Conservation (phyloP, 192 early-diverging fungal genomes). For the Gonapodya sp. region DNA sequence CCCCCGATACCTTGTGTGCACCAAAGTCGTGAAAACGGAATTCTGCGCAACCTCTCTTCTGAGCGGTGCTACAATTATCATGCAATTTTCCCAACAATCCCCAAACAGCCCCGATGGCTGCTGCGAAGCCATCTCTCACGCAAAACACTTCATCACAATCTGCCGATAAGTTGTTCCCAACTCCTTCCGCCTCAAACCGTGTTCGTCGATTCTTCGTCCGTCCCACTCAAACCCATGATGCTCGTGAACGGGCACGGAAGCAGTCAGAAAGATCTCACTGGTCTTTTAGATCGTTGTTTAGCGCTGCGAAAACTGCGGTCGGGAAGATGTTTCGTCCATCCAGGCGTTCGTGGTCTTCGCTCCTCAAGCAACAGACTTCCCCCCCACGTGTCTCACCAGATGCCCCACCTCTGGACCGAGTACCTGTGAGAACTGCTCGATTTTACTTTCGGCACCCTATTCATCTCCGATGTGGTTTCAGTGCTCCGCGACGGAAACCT, state of each 20-base stretch:
- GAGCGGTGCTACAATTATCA: background rate
- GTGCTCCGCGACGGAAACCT: background rate
- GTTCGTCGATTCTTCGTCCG: background rate
- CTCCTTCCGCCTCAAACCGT: conserved; percentile 3
- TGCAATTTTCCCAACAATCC: conserved; percentile 2
- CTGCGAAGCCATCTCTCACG: conserved; percentile 1
- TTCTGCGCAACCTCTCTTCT: background rate
- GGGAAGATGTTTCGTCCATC: conserved; percentile 1
- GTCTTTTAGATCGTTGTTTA: background rate
- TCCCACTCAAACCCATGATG: background rate
- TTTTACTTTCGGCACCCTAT: background rate
- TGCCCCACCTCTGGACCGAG: background rate
- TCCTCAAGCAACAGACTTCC: background rate
- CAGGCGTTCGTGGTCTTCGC: background rate
- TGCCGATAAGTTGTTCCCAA: background rate
- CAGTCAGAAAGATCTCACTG: background rate
- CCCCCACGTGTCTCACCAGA: background rate
- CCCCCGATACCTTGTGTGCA: background rate
- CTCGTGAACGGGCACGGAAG: background rate
- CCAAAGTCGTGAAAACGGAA: background rate
- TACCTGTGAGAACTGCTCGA: conserved; percentile 1
- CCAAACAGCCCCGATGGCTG: background rate
- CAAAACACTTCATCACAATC: background rate
- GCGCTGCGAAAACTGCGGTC: background rate
- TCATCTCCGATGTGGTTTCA: background rate